phyloP scores from a whole-genome alignment of 2,329 filamentous ascomycete genomes.

The Remersonia thermophila region DNA sequence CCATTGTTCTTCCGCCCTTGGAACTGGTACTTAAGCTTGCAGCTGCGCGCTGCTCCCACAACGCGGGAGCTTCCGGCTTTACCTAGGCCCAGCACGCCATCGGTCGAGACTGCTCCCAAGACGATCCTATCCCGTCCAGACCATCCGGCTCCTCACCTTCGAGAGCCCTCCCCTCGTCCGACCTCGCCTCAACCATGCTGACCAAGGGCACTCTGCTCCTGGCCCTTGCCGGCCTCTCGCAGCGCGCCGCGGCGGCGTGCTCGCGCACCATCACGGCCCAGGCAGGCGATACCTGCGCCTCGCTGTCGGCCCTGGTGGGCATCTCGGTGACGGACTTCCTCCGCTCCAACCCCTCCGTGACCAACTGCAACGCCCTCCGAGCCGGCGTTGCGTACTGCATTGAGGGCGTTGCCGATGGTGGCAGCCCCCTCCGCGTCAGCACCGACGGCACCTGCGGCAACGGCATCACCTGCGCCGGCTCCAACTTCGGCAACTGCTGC shows the following conservation, averaged over 20 bases:
- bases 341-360: slow-evolving; percentile 12
- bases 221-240: no score
- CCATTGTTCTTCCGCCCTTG: no score
- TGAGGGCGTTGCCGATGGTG: slow-evolving; percentile 5
- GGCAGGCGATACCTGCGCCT: slow-evolving; percentile 18
- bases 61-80: no score
- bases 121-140: no score
- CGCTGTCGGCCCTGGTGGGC: slow-evolving; percentile 13
- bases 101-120: no score
- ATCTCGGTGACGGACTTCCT: slow-evolving; percentile 17
- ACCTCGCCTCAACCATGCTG: no score
- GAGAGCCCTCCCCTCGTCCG: no score
- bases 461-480: slow-evolving; percentile 1
- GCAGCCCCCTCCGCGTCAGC: background rate
- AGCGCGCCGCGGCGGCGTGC: slow-evolving; percentile 7
- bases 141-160: no score
- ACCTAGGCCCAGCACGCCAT: no score
- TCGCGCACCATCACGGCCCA: slow-evolving; percentile 14
- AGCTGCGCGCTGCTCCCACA: no score
- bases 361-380: slow-evolving; percentile 12
- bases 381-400: slow-evolving; percentile 13
- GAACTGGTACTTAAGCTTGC: no score
- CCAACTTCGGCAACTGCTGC: slow-evolving; percentile 1
- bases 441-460: slow-evolving; percentile 1
- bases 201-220: no score